Conservation (phyloP, 73 alveolate genomes). For the Symbiodinium pilosum region DNA sequence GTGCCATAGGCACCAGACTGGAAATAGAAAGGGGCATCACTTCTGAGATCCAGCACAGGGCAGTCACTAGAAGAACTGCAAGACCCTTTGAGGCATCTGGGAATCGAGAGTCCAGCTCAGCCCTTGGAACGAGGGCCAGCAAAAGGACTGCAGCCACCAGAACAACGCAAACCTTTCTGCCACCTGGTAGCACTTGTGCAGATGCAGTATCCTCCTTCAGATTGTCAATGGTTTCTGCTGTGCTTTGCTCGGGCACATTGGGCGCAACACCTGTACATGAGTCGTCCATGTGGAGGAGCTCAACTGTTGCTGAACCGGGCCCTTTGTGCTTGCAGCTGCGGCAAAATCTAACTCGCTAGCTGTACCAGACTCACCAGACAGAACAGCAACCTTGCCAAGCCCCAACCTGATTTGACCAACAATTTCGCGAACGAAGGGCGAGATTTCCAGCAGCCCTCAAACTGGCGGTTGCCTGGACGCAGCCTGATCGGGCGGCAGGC, state of each 20-base stretch:
- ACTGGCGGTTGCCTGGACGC: not conserved
- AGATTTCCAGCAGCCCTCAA: too few relatives aligned
- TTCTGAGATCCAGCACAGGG: conserved; percentile 76
- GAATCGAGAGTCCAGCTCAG: conserved; percentile 58
- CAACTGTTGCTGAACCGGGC: too few relatives aligned
- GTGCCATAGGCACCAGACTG: conserved; percentile 81
- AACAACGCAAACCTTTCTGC: not conserved
- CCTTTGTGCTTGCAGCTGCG: too few relatives aligned
- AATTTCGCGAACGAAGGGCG: too few relatives aligned
- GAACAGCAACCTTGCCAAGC: too few relatives aligned
- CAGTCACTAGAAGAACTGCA: conserved; percentile 60
- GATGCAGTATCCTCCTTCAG: not conserved
- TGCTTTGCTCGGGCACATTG: not conserved
- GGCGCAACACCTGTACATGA: not conserved
- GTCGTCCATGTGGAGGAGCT: too few relatives aligned
- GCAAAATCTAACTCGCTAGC: too few relatives aligned
- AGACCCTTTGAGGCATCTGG: conserved; percentile 82
- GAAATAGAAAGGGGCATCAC: conserved; percentile 54
- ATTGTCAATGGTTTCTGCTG: not conserved
- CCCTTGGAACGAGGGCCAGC: conserved; percentile 19
- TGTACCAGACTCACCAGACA: too few relatives aligned
- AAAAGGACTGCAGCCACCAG: not conserved
- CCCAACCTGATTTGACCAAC: too few relatives aligned
- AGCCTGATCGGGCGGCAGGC: not conserved
- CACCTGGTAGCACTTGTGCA: not conserved